These are phyloP conservation scores for Cochlearia excelsa DNA, from an alignment of 345 rosid species.

Conservation along the genomic window DNA sequence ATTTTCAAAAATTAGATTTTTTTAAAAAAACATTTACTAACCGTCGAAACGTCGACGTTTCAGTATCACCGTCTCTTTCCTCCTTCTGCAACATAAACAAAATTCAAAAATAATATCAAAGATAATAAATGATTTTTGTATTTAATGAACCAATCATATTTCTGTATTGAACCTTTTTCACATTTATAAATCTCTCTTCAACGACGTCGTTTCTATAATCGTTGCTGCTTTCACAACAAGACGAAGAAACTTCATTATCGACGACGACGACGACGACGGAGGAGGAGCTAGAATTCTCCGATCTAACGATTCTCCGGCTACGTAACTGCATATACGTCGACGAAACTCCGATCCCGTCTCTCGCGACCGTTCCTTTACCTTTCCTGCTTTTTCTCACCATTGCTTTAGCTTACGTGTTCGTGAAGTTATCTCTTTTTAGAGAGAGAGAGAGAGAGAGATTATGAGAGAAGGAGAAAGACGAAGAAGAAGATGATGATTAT, in stretches of 20 bases:
- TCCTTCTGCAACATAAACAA: slow-evolving; percentile 33
- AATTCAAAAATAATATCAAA: slow-evolving; percentile 13
- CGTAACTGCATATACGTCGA: slow-evolving; percentile 44
- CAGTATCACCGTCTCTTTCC: slow-evolving; percentile 47
- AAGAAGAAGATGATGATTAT: slow-evolving; percentile 14
- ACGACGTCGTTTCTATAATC: slow-evolving; percentile 10
- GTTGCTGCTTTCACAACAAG: slow-evolving; percentile 44
- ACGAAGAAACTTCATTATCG: slow-evolving; percentile 32
- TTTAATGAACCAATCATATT: slow-evolving; percentile 11
- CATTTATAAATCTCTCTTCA: slow-evolving; percentile 40
- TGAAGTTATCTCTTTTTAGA: background rate
- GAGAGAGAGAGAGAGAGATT: slow-evolving; percentile 14
- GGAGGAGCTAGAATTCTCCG: slow-evolving; percentile 33
- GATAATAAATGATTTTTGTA: slow-evolving; percentile 8
- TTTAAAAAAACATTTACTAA: slow-evolving; percentile 3
- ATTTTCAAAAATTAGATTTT: too few species aligned
- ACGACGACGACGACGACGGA: background rate
- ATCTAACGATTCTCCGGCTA: slow-evolving; percentile 33
- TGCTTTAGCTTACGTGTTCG: slow-evolving; percentile 18
- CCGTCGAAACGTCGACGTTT: slow-evolving; percentile 46
- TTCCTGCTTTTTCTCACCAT: slow-evolving; percentile 47
- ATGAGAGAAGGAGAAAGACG: background rate
- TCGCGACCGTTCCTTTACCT: slow-evolving; percentile 34
- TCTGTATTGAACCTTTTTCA: slow-evolving; percentile 36
- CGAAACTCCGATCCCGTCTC: slow-evolving; percentile 16